phyloP scores from a whole-genome alignment of 768 basidiomycete genomes.

The Stropharia rugosoannulata region DNA sequence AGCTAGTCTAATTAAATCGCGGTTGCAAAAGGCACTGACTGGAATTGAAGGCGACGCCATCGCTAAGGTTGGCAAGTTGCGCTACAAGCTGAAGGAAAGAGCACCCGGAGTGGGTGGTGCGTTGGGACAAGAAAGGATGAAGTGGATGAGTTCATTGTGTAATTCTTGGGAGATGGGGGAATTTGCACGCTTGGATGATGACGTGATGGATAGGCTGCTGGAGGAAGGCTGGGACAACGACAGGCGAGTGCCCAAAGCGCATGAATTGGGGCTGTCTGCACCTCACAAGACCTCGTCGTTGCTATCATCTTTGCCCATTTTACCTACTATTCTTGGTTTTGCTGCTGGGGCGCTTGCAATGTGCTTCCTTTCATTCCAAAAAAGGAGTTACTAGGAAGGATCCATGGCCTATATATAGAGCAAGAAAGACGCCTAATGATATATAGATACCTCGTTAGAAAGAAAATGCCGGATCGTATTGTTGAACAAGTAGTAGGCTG shows the following conservation, averaged over 20 bases:
- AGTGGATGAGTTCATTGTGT: conserved; percentile 88
- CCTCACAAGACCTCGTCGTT: neutral
- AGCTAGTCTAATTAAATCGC: conserved; percentile 77
- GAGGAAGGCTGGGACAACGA: conserved; percentile 86
- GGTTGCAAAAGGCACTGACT: conserved; percentile 68
- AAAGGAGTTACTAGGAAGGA: conserved; percentile 7
- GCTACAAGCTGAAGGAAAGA: conserved; percentile 69
- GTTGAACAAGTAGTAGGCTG: too few species aligned
- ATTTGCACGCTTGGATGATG: conserved; percentile 67
- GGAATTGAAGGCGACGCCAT: conserved; percentile 76
- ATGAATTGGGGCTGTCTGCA: conserved; percentile 35
- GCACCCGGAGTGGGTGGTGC: conserved; percentile 84
- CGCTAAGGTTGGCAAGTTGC: conserved; percentile 71
- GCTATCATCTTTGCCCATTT: conserved; percentile 4
- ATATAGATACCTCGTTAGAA: neutral
- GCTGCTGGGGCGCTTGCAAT: conserved; percentile 15
- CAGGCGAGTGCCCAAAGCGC: conserved; percentile 26
- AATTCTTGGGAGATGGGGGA: conserved; percentile 85
- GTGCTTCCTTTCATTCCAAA: conserved; percentile 9
- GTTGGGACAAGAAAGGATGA: conserved; percentile 79
- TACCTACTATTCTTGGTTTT: conserved; percentile 18
- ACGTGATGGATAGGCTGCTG: conserved; percentile 61
- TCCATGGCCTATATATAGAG: too few species aligned
- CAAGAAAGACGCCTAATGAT: neutral
- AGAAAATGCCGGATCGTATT: too few species aligned